Base-by-base conservation (phyloP, 2,329 filamentous ascomycete species). In the Aspergillus floridensis region DNA sequence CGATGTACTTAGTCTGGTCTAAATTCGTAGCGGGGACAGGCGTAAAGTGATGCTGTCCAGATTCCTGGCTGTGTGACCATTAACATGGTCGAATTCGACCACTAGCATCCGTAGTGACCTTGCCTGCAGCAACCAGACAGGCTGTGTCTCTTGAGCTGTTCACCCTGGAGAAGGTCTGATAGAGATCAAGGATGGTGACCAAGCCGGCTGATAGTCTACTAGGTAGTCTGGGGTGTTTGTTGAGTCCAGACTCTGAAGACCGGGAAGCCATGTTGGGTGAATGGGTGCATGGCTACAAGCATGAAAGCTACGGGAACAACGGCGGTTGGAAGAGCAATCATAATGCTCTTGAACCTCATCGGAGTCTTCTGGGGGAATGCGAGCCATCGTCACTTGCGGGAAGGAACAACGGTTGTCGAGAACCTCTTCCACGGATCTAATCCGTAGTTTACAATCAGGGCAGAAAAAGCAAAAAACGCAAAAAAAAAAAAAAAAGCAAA, bases 141-240 rank as follows among this genome's bases (percentile, higher is more conserved):
- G 52, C 41, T 46, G 52, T 54, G 52, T 48, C 24, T 26, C 41
- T 48, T 8, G 38, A 47, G 52, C 52, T 54, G 52, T 35, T 46
- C 38, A 7, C 41, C 47, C 38, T 22, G 31, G 38, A 54, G 14
- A 44, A 16, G 19, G 12, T 14, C 52, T 53, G 38, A 44, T 44
- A n/a, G 16, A 44, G 38, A 44, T 19, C 6, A 44, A 19, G 52
- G 21, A 31, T 14, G 10, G 26, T 44, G n/a, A 53, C 52, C 52
- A n/a, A 26, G 35, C 16, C 38, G 35, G 48, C 11, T 31, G 48
- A 29, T 29, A 29, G 26, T 29, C 26, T 29, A 8, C 8, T 31
- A 22, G 22, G 22, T 14, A 7, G 38, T 44, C 38, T 44, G n/a
- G 38, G 21, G 38, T 54, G n/a, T 47, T 47, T 47, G 26, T 47